Evolutionary conservation across 2,329 filamentous ascomycete genomes (phyloP).

Genomic region (Davidsoniella virescens): DNA sequence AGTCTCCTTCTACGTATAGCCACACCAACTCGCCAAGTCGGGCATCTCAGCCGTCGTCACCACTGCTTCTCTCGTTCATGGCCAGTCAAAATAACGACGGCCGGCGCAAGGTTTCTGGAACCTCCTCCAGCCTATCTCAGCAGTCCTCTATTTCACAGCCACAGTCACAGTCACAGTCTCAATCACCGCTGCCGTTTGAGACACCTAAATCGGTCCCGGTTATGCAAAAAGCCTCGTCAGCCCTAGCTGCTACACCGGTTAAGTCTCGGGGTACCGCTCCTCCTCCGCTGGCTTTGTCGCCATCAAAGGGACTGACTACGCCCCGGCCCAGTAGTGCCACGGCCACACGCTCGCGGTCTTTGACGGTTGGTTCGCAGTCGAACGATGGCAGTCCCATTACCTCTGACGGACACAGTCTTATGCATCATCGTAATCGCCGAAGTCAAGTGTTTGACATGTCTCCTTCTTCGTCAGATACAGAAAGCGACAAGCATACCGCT

Average conservation of each 20-base stretch:
- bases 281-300: slow-evolving; percentile 37
- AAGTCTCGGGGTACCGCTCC: slow-evolving; percentile 38
- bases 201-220: slow-evolving; percentile 25
- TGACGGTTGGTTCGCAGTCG: slow-evolving; percentile 90
- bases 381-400: slow-evolving; percentile 71
- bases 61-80: slow-evolving; percentile 90
- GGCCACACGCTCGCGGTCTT: slow-evolving; percentile 55
- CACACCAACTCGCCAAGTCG: slow-evolving; percentile 48
- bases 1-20: slow-evolving; percentile 67
- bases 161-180: slow-evolving; percentile 29
- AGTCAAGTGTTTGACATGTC: slow-evolving; percentile 95
- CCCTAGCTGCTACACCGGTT: slow-evolving; percentile 37
- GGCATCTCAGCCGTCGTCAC: slow-evolving; percentile 54
- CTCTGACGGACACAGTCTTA: slow-evolving; percentile 45
- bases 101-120: slow-evolving; percentile 81
- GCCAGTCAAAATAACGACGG: slow-evolving; percentile 63
- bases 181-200: slow-evolving; percentile 20
- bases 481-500: slow-evolving; percentile 81
- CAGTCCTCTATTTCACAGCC: slow-evolving; percentile 35
- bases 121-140: slow-evolving; percentile 68
- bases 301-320: slow-evolving; percentile 45
- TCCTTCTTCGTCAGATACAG: slow-evolving; percentile 92
- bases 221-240: slow-evolving; percentile 43
- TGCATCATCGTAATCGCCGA: slow-evolving; percentile 70
- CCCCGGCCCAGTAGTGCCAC: slow-evolving; percentile 46